Percentiles rank a stretch among this genome's conserved stretches.
Conservation (phyloP, 306 rosid species). For the Quercus aquifolioides region DNA sequence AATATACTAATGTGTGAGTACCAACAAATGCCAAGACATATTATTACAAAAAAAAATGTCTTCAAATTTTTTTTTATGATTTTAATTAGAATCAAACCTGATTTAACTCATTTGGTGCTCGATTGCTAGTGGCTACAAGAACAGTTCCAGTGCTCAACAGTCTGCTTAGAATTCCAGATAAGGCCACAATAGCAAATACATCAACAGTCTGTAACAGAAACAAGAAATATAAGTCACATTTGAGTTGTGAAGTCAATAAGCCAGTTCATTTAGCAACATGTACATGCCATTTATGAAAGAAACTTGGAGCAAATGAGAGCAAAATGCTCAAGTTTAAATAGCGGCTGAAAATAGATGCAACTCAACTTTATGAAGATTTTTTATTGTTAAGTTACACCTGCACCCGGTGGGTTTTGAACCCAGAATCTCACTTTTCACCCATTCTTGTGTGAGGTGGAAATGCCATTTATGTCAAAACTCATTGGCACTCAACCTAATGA, state of each 20-base stretch:
- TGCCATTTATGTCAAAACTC: too few relatives aligned
- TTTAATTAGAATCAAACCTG: constrained; percentile 44
- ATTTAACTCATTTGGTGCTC: constrained; percentile 86
- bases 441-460: too few relatives aligned
- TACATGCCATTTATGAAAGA: background rate
- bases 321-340: background rate
- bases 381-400: too few relatives aligned
- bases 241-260: background rate
- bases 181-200: constrained; percentile 98
- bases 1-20: background rate
- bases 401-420: too few relatives aligned
- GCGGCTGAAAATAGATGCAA: constrained; percentile 9
- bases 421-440: too few relatives aligned
- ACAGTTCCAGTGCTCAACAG: constrained; percentile 85
- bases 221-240: constrained; percentile 28
- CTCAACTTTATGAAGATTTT: background rate
- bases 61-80: background rate
- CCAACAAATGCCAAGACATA: background rate
- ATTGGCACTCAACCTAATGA: too few relatives aligned
- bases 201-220: constrained; percentile 93
- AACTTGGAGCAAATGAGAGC: constrained; percentile 3
- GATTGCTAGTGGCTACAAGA: constrained; percentile 93
- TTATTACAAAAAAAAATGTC: background rate
- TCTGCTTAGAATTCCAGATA: constrained; percentile 98
- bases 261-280: background rate